phyloP scores from a whole-genome alignment of 768 basidiomycete genomes.

The Termitomyces titanicus region DNA sequence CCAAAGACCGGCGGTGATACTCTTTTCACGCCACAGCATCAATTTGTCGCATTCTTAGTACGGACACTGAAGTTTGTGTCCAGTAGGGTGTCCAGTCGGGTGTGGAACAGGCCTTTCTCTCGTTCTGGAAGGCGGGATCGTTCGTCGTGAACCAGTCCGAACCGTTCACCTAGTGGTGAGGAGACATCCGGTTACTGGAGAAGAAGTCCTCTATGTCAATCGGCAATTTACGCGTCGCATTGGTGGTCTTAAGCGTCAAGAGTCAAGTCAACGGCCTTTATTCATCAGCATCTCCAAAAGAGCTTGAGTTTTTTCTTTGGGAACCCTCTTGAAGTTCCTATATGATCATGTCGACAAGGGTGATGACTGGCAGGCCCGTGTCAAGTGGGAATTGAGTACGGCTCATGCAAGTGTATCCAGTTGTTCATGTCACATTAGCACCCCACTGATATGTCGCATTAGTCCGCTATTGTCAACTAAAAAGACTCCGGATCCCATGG shows the following conservation, averaged over 20 bases:
- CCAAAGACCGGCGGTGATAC: constrained; percentile 70
- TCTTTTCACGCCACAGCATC: constrained; percentile 66
- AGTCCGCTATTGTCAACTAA: constrained; percentile 79
- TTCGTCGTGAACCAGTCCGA: constrained; percentile 81
- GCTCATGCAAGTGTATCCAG: constrained; percentile 50
- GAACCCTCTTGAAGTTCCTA: constrained; percentile 60
- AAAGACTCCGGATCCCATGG: constrained; percentile 54
- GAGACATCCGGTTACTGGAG: constrained; percentile 80
- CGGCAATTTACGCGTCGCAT: constrained; percentile 79
- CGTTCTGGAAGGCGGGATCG: constrained; percentile 62
- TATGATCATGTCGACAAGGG: constrained; percentile 78
- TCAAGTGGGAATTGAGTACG: constrained; percentile 71
- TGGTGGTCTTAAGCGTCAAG: constrained; percentile 81
- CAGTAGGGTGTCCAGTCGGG: too few species aligned
- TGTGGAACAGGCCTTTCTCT: constrained; percentile 73
- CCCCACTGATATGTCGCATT: constrained; percentile 7
- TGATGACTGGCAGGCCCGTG: constrained; percentile 73
- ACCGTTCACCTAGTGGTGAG: constrained; percentile 76
- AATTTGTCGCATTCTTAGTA: constrained; percentile 74
- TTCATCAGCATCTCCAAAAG: not conserved
- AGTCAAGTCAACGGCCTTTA: constrained; percentile 52
- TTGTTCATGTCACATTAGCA: not conserved
- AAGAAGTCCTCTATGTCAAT: constrained; percentile 86
- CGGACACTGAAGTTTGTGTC: constrained; percentile 72
- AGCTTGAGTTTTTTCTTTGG: constrained; percentile 26